Evolutionary conservation across 2,329 filamentous ascomycete genomes (phyloP), one percentile per base, ranked within the genome.

Genomic region (Fusarium sp.): DNA sequence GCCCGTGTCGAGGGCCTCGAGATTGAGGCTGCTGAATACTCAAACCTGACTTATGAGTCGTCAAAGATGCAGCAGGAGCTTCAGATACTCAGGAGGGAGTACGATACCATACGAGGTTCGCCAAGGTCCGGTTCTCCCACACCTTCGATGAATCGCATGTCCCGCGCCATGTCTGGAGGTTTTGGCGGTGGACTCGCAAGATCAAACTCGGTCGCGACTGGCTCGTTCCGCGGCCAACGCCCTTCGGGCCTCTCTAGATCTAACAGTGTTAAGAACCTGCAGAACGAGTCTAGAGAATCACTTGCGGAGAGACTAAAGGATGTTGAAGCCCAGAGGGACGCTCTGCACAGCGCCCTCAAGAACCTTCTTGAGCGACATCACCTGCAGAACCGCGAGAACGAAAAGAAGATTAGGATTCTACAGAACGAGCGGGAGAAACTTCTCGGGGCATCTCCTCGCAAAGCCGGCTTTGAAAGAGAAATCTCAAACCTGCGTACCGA

Each of bases 271-370:
- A 80, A 88, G 79, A 79, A 71, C 74, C 53, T 53, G 19, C 77
- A 74, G 47, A 75, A 70, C 55, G 84, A 91, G 66, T 87, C 85
- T 4, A 82, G 87, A 50, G 91, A 94, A 50, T 83, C 85, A 10
- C 76, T 93, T 14, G 86, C 88, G 2, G 93, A 97, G 66, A 85
- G 91, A 27, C 82, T 97, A 15, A 97, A 96, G 75, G 94, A 98
- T 65, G 88, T 97, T 10, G 94, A 98, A 76, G 88, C 92, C 38
- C 95, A 99, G 77, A 87, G 95, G 42, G 94, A 99, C 75, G 93
- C 94, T 1, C 82, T 99, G 7, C 95, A 98, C 78, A 87, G 85
- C 57, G 92, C 95, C 7, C 80, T 99, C 49, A 93, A 91, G 78
- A 92, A 87, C 58, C 82, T 99, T 14, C 85, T 98, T 11, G 88